Conservation (phyloP, 1,139 yeast genomes). For the Hansenula sp. region DNA sequence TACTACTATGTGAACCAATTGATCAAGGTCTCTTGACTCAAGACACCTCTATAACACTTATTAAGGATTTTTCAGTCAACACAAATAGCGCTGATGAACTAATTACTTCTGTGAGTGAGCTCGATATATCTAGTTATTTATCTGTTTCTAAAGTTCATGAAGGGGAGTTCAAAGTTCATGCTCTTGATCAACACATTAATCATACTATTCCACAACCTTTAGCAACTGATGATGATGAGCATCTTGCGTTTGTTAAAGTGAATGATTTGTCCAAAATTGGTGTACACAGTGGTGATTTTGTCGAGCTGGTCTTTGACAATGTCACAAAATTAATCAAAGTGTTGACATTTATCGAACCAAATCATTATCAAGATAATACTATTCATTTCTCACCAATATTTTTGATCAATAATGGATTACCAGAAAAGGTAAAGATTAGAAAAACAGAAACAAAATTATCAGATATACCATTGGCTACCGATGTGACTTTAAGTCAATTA, state of each 20-base stretch:
- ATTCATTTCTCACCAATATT: slow-evolving; percentile 65
- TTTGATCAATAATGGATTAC: slow-evolving; percentile 44
- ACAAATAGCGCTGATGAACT: background rate
- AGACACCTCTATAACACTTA: slow-evolving; percentile 48
- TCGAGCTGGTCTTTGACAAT: slow-evolving; percentile 31
- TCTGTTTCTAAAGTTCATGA: slow-evolving; percentile 5
- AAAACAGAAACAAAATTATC: slow-evolving; percentile 9
- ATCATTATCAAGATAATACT: slow-evolving; percentile 33
- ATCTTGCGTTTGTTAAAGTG: slow-evolving; percentile 50
- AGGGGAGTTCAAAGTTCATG: slow-evolving; percentile 10
- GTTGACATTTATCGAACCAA: slow-evolving; percentile 64
- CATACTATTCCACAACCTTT: slow-evolving; percentile 23
- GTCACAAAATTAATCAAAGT: slow-evolving; percentile 36
- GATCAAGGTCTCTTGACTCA: slow-evolving; percentile 54
- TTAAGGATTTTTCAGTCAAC: slow-evolving; percentile 28
- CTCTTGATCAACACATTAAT: slow-evolving; percentile 8
- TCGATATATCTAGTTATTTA: slow-evolving; percentile 15
- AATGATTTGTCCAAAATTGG: slow-evolving; percentile 52
- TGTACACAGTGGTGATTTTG: slow-evolving; percentile 67
- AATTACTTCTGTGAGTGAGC: slow-evolving; percentile 7
- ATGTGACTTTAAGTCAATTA: slow-evolving; percentile 54
- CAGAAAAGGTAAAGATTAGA: slow-evolving; percentile 28
- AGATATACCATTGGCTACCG: slow-evolving; percentile 16
- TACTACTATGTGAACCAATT: slow-evolving; percentile 66
- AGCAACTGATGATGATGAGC: slow-evolving; percentile 34